Evolutionary conservation across 768 basidiomycete genomes (phyloP).

Genomic region (Termitomyces eurrhizus): DNA sequence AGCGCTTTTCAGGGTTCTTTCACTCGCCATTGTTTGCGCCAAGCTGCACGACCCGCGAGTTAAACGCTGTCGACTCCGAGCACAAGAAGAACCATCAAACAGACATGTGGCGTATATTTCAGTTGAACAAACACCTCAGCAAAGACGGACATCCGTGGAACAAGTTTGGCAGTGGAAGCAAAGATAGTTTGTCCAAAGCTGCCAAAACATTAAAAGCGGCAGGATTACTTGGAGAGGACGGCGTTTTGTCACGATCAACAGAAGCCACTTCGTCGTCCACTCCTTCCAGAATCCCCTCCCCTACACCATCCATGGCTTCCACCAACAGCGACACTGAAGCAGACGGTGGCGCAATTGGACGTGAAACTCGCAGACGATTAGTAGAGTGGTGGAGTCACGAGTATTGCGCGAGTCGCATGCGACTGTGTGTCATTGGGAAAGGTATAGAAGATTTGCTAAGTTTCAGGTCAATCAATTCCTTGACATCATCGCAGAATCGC

Average conservation of each 20-base stretch:
- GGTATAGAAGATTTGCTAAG: constrained; percentile 36
- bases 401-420: constrained; percentile 83
- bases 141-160: constrained; percentile 78
- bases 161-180: constrained; percentile 90
- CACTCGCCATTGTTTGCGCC: constrained; percentile 87
- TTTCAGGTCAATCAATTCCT: not conserved
- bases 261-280: constrained; percentile 39
- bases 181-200: constrained; percentile 62
- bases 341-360: constrained; percentile 74
- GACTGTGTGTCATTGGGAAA: constrained; percentile 73
- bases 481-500: constrained; percentile 47
- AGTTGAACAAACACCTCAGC: constrained; percentile 85
- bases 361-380: constrained; percentile 72
- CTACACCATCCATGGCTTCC: constrained; percentile 54
- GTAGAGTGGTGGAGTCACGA: constrained; percentile 84
- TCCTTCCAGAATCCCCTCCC: constrained; percentile 56
- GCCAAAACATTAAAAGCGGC: constrained; percentile 54
- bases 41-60: constrained; percentile 82
- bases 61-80: constrained; percentile 96
- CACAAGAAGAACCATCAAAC: constrained; percentile 93
- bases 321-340: constrained; percentile 56
- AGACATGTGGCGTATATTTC: constrained; percentile 93
- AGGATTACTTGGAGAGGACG: constrained; percentile 33
- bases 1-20: constrained; percentile 85
- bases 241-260: constrained; percentile 21